phyloP scores from a whole-genome alignment of 768 basidiomycete genomes.

The Neoboletus subvelutipes region DNA sequence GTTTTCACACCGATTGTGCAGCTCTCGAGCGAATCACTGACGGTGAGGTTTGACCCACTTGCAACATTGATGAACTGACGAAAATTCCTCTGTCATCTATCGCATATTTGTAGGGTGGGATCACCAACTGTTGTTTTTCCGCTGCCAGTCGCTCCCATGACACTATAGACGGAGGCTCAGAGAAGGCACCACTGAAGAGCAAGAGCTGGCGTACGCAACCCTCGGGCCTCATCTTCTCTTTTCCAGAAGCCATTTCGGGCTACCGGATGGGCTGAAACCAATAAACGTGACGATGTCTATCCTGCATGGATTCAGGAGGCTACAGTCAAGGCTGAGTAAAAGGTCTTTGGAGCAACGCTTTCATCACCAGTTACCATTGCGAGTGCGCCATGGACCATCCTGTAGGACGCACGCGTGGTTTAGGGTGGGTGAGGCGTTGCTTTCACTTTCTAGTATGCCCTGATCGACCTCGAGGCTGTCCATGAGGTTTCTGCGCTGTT shows the following conservation, averaged over 20 bases:
- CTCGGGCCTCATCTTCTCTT: slow-evolving; percentile 18
- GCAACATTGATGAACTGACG: slow-evolving; percentile 22
- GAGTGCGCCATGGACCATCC: neutral
- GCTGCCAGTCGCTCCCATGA: slow-evolving; percentile 27
- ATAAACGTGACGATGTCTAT: neutral
- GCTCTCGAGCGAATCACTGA: slow-evolving; percentile 28
- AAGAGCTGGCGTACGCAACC: slow-evolving; percentile 17
- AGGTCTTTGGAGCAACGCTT: neutral
- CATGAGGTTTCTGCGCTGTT: slow-evolving; percentile 13
- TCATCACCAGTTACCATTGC: neutral
- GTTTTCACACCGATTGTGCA: slow-evolving; percentile 30
- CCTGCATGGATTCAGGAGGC: neutral
- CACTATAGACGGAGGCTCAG: slow-evolving; percentile 13
- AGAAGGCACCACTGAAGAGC: neutral
- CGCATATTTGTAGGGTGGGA: neutral
- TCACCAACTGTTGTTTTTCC: slow-evolving; percentile 25
- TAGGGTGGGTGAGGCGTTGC: slow-evolving; percentile 2
- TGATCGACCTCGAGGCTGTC: slow-evolving; percentile 11
- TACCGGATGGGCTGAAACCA: neutral
- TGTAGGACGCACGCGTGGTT: neutral
- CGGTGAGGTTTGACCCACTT: slow-evolving; percentile 17
- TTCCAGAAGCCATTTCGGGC: slow-evolving; percentile 11
- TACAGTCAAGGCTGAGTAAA: neutral
- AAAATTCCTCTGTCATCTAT: neutral
- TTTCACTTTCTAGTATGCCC: neutral